Base-by-base conservation (phyloP, 768 basidiomycete species). In the Harrya chromipes region DNA sequence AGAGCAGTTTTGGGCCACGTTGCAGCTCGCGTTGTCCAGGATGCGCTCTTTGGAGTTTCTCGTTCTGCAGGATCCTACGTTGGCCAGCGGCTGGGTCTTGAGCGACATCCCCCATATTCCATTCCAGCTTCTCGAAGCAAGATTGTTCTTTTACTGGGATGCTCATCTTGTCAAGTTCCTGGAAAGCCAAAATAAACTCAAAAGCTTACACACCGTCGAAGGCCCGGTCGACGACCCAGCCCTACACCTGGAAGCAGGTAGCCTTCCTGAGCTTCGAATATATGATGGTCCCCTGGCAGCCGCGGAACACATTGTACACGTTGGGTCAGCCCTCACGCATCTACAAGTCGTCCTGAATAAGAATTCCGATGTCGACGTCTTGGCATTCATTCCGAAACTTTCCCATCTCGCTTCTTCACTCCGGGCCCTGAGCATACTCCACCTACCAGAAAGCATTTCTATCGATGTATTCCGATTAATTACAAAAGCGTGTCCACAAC, bases 121-220 rank as follows among this genome's bases (percentile, higher is more conserved):
- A 14, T 82, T 82, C 65, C 74, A 74, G 46, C 73, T 83, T 20
- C 65, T 60, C 40, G 79, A 83, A 39, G 72, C 75, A 4, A 72
- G 68, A 21, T 59, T 83, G n/a, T 68, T 70, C 39, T 70, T 82
- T 42, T 54, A 65, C 6, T 84, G 81, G 80, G 78, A 81, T 55
- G 38, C 51, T 0, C 60, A 73, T 40, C 46, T 78, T 9, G 72
- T 74, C 46, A 65, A 67, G 14, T 85, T 84, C 63, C 66, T 84
- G 24, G 66, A 74, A 47, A 63, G 60, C 43, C 81, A 83, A 59
- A 62, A 59, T 12, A 65, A 71, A 26, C 67, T 84, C 33, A 69
- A 61, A 43, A 54, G 49, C 10, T 64, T 83, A 38, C 70, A 73
- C 39, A 61, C 61, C 37, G 31, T 53, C 9, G 59, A 65, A 38